Base-by-base conservation (phyloP, 176 grass and related monocot genomes). In the Musa itinerans region DNA sequence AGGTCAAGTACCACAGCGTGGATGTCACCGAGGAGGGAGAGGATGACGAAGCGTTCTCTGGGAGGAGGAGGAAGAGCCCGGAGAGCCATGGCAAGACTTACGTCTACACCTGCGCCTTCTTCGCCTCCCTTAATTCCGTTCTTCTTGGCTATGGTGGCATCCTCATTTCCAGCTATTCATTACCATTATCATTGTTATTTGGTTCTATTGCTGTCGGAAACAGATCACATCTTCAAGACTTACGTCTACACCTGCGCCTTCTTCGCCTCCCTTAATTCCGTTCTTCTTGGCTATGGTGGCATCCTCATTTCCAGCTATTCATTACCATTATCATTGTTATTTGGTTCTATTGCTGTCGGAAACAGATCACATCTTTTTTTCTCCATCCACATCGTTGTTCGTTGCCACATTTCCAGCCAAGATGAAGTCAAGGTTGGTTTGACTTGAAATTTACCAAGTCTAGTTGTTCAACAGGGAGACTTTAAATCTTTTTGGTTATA, bases 261-360 rank as follows among this genome's bases (percentile, higher is more conserved):
- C 68, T 70, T 70, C 25, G 68, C 68, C 8, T 70, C 68, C 13
- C 68, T 70, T 1, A 70, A 70, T 48, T 70, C 68, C 29, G 68
- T 70, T 25, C 68, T 70, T 21, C 68, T 70, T 2, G 68, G 68
- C 17, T 70, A 70, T 14, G 68, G 68, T 70, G 3, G 16, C 57
- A 21, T 61, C 16, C n/a, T 19, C 17, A 9, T 19, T n/a, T 61
- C 34, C 34, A 34, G 29, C 29, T 34, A 43, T 43, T 6, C 4
- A 6, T 43, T 6, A 43, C 34, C 34, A 43, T 43, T 43, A 43
- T 43, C 4, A 43, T 43, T 5, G 34, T 43, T 43, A 43, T 43
- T 6, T 43, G 34, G 34, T 43, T 43, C 4, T 43, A 6, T 43
- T 43, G 34, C 34, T 43, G 34, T 6, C 34, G 4, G 34, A 6